phyloP scores from a whole-genome alignment of 352 stramenopile species.

The Plasmopara halstedii region DNA sequence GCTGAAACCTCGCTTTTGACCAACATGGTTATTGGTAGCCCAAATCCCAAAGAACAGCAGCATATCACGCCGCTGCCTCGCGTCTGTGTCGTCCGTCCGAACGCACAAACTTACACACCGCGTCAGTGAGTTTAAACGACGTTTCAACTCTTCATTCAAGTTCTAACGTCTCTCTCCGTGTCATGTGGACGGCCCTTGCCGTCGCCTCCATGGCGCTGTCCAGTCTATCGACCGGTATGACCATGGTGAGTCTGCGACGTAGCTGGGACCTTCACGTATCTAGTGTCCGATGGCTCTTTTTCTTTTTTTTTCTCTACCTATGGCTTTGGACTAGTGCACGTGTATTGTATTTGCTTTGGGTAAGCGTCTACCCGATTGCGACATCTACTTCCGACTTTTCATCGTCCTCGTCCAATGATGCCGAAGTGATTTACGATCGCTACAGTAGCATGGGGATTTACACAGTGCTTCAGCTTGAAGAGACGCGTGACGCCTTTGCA shows the following conservation, averaged over 20 bases:
- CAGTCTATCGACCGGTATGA: slow-evolving; percentile 31
- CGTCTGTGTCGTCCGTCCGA: slow-evolving; percentile 2
- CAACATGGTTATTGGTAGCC: neutral
- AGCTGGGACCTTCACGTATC: slow-evolving; percentile 43
- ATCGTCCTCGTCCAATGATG: slow-evolving; percentile 13
- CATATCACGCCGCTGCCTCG: slow-evolving; percentile 10
- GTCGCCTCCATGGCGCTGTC: slow-evolving; percentile 27
- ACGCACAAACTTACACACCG: neutral
- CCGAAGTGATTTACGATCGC: slow-evolving; percentile 21
- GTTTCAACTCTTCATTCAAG: slow-evolving; percentile 5
- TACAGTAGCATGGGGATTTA: slow-evolving; percentile 39
- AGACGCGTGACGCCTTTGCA: slow-evolving; percentile 21
- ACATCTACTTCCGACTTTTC: slow-evolving; percentile 12
- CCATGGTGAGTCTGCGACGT: slow-evolving; percentile 30
- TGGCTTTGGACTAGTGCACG: slow-evolving; percentile 32
- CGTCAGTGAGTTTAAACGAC: neutral
- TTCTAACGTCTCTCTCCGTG: slow-evolving; percentile 7
- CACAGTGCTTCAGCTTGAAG: slow-evolving; percentile 29
- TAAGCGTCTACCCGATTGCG: slow-evolving; percentile 21
- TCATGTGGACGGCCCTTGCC: slow-evolving; percentile 26
- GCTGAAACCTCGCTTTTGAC: neutral
- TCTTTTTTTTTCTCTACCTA: slow-evolving; percentile 46
- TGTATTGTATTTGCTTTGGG: slow-evolving; percentile 37
- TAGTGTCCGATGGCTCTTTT: slow-evolving; percentile 58
- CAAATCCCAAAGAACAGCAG: slow-evolving; percentile 8